These are phyloP conservation scores for Zasmidium cellare DNA, from an alignment of 2,329 filamentous ascomycete species.

Conservation along the genomic window DNA sequence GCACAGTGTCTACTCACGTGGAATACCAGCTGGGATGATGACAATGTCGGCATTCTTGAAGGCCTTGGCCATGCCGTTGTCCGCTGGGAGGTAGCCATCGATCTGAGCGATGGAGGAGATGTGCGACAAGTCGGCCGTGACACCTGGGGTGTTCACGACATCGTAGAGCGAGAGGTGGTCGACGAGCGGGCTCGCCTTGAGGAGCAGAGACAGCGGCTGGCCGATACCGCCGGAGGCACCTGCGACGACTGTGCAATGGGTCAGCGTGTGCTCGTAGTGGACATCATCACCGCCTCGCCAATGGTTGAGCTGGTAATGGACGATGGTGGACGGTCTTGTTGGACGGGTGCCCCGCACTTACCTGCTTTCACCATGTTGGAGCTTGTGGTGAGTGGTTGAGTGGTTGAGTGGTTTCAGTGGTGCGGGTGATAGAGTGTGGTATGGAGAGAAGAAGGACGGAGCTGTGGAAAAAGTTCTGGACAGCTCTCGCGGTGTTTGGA, in stretches of 20 bases:
- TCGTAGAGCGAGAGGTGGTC: constrained; percentile 96
- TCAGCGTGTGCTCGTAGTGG: neutral
- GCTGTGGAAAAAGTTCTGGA: constrained; percentile 1
- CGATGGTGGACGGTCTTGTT: constrained; percentile 14
- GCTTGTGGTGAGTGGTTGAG: constrained; percentile 8
- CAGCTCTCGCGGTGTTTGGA: neutral
- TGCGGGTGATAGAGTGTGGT: constrained; percentile 2
- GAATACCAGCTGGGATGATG: constrained; percentile 96
- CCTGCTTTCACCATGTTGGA: constrained; percentile 33
- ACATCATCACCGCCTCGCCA: neutral
- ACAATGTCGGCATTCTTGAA: constrained; percentile 94
- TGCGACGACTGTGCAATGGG: constrained; percentile 64
- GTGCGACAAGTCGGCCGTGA: constrained; percentile 94
- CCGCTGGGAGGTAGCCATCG: constrained; percentile 81
- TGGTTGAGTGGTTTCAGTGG: constrained; percentile 6
- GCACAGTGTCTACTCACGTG: constrained; percentile 58
- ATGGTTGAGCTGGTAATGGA: constrained; percentile 1
- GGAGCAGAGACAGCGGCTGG: constrained; percentile 94
- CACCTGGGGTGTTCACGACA: constrained; percentile 98
- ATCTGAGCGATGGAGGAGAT: constrained; percentile 90
- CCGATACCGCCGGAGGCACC: constrained; percentile 98
- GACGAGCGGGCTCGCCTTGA: constrained; percentile 86
- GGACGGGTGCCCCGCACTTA: constrained; percentile 13
- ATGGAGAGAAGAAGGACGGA: constrained; percentile 8
- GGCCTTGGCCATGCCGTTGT: constrained; percentile 76